Conservation (phyloP, 2,329 filamentous ascomycete species). For the Penicillium sp. region DNA sequence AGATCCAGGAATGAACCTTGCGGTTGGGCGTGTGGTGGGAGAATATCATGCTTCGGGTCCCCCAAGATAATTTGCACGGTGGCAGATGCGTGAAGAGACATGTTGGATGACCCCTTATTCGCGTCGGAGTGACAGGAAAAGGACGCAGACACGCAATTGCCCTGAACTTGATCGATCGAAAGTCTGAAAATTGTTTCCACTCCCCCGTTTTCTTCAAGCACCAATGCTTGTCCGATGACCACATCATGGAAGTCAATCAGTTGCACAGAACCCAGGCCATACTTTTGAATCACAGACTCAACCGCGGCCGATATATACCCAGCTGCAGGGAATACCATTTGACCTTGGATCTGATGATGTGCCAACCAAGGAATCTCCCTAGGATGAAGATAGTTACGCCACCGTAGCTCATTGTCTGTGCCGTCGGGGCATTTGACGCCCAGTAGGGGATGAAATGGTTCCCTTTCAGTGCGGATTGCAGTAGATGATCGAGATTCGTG, state of each 20-base stretch:
- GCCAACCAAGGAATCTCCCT: conserved; percentile 37
- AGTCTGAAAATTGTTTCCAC: conserved; percentile 26
- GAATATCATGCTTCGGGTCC: conserved; percentile 3
- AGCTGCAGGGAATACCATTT: conserved; percentile 34
- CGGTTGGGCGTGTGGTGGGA: conserved; percentile 2
- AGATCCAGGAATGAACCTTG: conserved; percentile 15
- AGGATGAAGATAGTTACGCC: conserved; percentile 33
- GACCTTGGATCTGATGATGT: conserved; percentile 35
- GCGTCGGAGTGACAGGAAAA: conserved; percentile 24
- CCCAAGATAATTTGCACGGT: conserved; percentile 14
- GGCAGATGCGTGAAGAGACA: conserved; percentile 21
- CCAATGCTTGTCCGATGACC: conserved; percentile 27
- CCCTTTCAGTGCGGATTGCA: conserved; percentile 9
- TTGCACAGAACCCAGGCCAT: conserved; percentile 16
- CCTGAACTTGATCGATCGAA: conserved; percentile 10
- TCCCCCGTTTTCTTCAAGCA: conserved; percentile 25
- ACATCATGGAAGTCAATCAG: conserved; percentile 28
- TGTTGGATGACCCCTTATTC: conserved; percentile 16
- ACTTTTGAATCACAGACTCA: conserved; percentile 22
- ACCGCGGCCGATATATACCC: conserved; percentile 32
- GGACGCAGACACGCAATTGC: conserved; percentile 2
- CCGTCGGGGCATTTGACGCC: conserved; percentile 23
- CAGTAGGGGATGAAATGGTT: conserved; percentile 21
- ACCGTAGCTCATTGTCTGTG: conserved; percentile 25
- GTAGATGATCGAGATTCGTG: conserved; percentile 22